Evolutionary conservation across 2,329 filamentous ascomycete genomes (phyloP).

Genomic region (Sclerotinia trifoliorum): DNA sequence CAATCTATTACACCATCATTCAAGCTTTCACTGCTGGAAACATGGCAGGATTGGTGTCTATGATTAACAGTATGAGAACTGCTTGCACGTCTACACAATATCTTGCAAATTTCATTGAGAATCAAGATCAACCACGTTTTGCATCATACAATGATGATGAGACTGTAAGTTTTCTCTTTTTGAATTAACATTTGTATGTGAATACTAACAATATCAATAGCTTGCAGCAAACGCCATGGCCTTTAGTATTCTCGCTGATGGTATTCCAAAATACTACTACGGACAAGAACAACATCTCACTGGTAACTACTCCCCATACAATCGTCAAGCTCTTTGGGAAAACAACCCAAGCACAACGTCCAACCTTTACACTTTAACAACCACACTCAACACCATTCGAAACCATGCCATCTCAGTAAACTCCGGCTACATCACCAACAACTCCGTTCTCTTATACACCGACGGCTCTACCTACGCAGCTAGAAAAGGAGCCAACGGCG

Average conservation of each 20-base stretch:
- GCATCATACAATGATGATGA: conserved; percentile 34
- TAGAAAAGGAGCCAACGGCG: conserved; percentile 27
- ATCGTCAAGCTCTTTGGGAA: conserved; percentile 48
- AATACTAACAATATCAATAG: conserved; percentile 17
- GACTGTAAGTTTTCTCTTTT: conserved; percentile 12
- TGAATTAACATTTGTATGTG: too few species aligned
- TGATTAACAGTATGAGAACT: conserved; percentile 20
- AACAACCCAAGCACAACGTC: conserved; percentile 41
- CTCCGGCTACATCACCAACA: conserved; percentile 24
- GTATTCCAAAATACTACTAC: conserved; percentile 53
- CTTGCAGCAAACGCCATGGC: conserved; percentile 48
- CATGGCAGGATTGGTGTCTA: conserved; percentile 22
- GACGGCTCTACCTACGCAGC: conserved; percentile 26
- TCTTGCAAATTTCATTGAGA: conserved; percentile 43
- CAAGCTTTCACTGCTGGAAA: conserved; percentile 29
- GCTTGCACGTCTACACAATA: conserved; percentile 39
- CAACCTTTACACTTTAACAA: conserved; percentile 44
- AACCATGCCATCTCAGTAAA: conserved; percentile 23
- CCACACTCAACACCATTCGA: conserved; percentile 27
- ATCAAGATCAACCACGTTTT: conserved; percentile 46
- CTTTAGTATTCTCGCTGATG: conserved; percentile 50
- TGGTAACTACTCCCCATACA: conserved; percentile 42
- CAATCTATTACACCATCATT: conserved; percentile 27
- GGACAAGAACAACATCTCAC: conserved; percentile 53
- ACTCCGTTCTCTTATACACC: conserved; percentile 22